Evolutionary conservation across 805 yeast genomes (phyloP).

Genomic region (Myxozyma nipponensis): DNA sequence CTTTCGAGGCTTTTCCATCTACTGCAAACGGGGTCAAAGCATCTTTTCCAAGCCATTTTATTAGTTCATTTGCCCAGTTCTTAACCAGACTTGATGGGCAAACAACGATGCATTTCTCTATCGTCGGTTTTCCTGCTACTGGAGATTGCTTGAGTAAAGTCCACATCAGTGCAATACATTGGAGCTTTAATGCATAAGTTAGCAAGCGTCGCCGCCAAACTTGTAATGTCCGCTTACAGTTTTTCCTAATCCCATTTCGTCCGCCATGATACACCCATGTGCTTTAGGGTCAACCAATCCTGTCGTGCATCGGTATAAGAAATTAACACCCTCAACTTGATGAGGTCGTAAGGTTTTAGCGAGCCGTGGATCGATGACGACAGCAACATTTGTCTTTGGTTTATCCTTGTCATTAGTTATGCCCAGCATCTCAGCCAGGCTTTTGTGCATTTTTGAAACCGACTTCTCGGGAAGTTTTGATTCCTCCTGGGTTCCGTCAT

Average conservation of each 20-base stretch:
- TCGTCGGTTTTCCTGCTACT: conserved; percentile 69
- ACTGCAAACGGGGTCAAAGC: conserved; percentile 81
- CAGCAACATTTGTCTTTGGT: conserved; percentile 83
- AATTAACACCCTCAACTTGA: conserved; percentile 92
- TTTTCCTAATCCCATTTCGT: conserved; percentile 93
- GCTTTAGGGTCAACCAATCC: conserved; percentile 67
- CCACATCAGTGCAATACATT: conserved; percentile 90
- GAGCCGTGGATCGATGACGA: conserved; percentile 86
- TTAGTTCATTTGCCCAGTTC: conserved; percentile 95
- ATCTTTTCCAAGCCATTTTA: conserved; percentile 95
- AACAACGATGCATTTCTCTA: conserved; percentile 85
- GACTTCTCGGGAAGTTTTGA: conserved; percentile 1
- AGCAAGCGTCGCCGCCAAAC: not conserved
- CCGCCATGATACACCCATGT: conserved; percentile 96
- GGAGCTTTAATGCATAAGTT: conserved; percentile 41
- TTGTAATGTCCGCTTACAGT: conserved; percentile 40
- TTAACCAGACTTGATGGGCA: conserved; percentile 93
- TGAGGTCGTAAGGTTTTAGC: conserved; percentile 88
- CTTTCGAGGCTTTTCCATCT: conserved; percentile 67
- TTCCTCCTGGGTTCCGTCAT: conserved; percentile 15
- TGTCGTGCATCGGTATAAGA: conserved; percentile 83
- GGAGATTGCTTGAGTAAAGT: conserved; percentile 86
- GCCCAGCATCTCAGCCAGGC: conserved; percentile 78
- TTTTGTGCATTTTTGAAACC: conserved; percentile 44
- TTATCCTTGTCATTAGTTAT: conserved; percentile 47